These are phyloP conservation scores for Podospora fimiseda DNA, from an alignment of 495 filamentous ascomycete species.

Conservation along the genomic window DNA sequence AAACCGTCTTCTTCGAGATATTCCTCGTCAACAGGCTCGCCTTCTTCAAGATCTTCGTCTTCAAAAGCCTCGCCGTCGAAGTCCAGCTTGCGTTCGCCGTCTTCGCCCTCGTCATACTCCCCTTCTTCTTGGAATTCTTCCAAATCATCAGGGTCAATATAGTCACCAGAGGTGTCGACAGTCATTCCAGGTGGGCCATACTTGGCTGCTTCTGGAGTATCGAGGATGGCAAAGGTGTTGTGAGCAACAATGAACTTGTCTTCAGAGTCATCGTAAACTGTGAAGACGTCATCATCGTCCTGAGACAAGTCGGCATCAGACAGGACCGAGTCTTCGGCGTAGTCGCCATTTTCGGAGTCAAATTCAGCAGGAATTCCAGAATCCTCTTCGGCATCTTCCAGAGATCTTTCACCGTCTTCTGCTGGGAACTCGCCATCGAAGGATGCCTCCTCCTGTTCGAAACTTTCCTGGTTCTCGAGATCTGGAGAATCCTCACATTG, in stretches of 20 bases:
- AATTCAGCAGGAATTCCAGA: too few species aligned
- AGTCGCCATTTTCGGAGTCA: neutral
- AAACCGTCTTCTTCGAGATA: neutral
- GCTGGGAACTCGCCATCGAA: neutral
- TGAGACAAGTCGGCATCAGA: neutral
- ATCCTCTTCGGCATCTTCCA: neutral
- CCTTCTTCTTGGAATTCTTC: neutral
- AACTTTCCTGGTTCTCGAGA: neutral
- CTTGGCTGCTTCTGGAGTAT: conserved; percentile 7
- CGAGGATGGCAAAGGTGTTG: conserved; percentile 13
- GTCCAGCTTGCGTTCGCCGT: neutral
- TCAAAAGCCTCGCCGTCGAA: neutral
- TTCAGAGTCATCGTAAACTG: neutral
- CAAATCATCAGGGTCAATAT: neutral
- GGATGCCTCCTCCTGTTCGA: neutral
- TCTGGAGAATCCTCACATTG: neutral
- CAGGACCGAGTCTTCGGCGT: neutral
- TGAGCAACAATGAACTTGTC: conserved; percentile 1
- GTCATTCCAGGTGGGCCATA: conserved; percentile 13
- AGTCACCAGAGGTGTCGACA: neutral
- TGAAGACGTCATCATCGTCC: conserved; percentile 2
- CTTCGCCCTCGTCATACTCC: neutral
- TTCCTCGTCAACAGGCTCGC: neutral
- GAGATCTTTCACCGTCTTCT: neutral
- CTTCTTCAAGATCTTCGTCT: neutral